These are phyloP conservation scores for Suaeda aralocaspica DNA, from an alignment of 148 eudicot genomes.

Conservation along the genomic window DNA sequence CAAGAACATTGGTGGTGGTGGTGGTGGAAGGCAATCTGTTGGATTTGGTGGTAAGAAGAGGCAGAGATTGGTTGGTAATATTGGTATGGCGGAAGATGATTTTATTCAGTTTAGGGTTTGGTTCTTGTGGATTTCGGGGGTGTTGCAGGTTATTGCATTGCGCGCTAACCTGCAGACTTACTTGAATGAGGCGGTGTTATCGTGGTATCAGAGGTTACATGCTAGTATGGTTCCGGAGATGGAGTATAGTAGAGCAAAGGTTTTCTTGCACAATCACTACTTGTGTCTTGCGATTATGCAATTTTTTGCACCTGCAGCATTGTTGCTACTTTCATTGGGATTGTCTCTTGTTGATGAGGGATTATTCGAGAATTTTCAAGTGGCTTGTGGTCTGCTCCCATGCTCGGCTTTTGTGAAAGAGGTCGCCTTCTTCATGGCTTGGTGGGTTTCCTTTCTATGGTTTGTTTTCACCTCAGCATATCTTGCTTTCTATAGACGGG, in stretches of 20 bases:
- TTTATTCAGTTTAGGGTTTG: constrained; percentile 53
- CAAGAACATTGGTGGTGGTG: constrained; percentile 24
- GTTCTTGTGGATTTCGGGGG: constrained; percentile 56
- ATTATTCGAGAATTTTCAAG: constrained; percentile 38
- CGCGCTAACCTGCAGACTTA: constrained; percentile 75
- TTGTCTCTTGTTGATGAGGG: constrained; percentile 55
- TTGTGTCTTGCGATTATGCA: constrained; percentile 69
- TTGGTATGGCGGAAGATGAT: constrained; percentile 59
- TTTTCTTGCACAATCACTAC: constrained; percentile 84
- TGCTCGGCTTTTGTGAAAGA: constrained; percentile 59
- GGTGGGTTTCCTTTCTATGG: constrained; percentile 89
- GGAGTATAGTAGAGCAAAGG: constrained; percentile 91
- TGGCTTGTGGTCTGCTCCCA: constrained; percentile 41
- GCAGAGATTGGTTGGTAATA: constrained; percentile 48
- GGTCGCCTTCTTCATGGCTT: constrained; percentile 65
- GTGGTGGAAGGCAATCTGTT: constrained; percentile 11
- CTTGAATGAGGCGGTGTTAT: constrained; percentile 82
- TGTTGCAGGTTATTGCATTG: constrained; percentile 51
- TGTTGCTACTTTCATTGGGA: constrained; percentile 69
- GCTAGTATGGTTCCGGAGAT: constrained; percentile 87
- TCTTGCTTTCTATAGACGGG: constrained; percentile 74
- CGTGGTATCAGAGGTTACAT: constrained; percentile 94
- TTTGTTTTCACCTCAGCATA: constrained; percentile 47
- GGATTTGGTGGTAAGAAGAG: constrained; percentile 17
- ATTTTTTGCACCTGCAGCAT: constrained; percentile 57